Percentiles rank a stretch among this genome's conserved stretches.
Evolutionary conservation across 2,329 filamentous ascomycete genomes (phyloP).

Genomic region (Aspergillus clavatus): DNA sequence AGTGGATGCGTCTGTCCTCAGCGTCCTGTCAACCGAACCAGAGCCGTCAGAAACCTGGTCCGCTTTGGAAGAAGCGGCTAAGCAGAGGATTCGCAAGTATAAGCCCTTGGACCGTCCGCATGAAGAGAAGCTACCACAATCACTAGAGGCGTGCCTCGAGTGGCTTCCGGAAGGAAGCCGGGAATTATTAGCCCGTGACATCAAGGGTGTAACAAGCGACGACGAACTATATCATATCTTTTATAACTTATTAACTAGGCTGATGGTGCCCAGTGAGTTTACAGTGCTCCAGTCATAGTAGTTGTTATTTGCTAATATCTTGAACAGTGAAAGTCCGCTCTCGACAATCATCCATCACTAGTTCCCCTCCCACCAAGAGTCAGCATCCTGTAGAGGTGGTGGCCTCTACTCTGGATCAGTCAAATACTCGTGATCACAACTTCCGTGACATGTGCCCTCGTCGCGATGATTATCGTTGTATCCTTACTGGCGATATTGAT

Average conservation of each 20-base stretch:
- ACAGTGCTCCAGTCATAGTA: not conserved
- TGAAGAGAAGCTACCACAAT: too few species aligned
- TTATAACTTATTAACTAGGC: not conserved
- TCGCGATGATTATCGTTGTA: conserved; percentile 3
- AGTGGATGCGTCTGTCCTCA: too few species aligned
- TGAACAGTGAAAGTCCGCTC: conserved; percentile 4
- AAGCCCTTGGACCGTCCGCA: too few species aligned
- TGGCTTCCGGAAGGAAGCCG: conserved; percentile 3
- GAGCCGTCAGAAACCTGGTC: too few species aligned
- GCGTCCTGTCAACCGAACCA: too few species aligned
- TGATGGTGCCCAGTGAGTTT: conserved; percentile 1
- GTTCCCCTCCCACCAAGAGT: not conserved
- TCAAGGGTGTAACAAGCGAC: not conserved
- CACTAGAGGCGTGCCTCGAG: too few species aligned
- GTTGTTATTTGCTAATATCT: not conserved
- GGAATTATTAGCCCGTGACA: conserved; percentile 1
- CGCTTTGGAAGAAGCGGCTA: too few species aligned
- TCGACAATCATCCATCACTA: not conserved
- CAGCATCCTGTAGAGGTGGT: not conserved
- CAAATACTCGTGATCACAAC: not conserved
- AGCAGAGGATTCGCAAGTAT: too few species aligned
- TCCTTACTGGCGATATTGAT: not conserved
- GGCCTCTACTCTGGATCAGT: not conserved
- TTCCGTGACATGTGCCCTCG: not conserved
- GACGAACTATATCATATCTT: not conserved